A percentile compares a stretch with the other conserved stretches of the same genome.
phyloP scores from a whole-genome alignment of 208 protist genomes.

The Tritrichomonas foetus region DNA sequence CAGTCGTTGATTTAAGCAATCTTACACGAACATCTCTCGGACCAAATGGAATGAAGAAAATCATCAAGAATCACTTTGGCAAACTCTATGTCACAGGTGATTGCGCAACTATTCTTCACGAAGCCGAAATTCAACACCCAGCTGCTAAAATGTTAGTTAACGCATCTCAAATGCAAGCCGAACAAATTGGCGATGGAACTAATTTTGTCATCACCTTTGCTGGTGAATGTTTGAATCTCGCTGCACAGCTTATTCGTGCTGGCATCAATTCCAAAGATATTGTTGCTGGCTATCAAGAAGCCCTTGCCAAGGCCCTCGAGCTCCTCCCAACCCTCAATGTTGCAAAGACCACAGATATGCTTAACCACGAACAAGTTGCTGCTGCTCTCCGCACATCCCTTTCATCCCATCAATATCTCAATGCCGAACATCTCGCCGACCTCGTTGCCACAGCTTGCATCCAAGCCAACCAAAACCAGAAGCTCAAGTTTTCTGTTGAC shows the following conservation, averaged over 20 bases:
- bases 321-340: slow-evolving; percentile 69
- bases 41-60: slow-evolving; percentile 98
- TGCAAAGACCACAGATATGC: slow-evolving; percentile 49
- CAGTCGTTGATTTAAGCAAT: slow-evolving; percentile 84
- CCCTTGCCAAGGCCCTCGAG: slow-evolving; percentile 76
- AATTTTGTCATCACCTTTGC: slow-evolving; percentile 96
- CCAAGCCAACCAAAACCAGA: background rate
- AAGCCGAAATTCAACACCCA: slow-evolving; percentile 96
- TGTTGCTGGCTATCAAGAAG: slow-evolving; percentile 91
- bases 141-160: slow-evolving; percentile 92
- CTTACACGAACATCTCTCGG: slow-evolving; percentile 93
- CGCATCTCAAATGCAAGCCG: slow-evolving; percentile 92
- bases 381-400: slow-evolving; percentile 19
- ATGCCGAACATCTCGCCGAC: background rate
- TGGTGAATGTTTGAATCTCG: slow-evolving; percentile 92
- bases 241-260: slow-evolving; percentile 85
- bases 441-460: slow-evolving; percentile 4
- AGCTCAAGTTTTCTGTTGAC: slow-evolving; percentile 70
- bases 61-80: slow-evolving; percentile 98
- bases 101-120: slow-evolving; percentile 96
- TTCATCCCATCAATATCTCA: background rate
- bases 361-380: slow-evolving; percentile 64
- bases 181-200: slow-evolving; percentile 93
- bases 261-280: slow-evolving; percentile 96
- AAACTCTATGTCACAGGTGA: slow-evolving; percentile 99